Evolutionary conservation across 768 basidiomycete species (phyloP).

Genomic region (Exsudoporus frostii): DNA sequence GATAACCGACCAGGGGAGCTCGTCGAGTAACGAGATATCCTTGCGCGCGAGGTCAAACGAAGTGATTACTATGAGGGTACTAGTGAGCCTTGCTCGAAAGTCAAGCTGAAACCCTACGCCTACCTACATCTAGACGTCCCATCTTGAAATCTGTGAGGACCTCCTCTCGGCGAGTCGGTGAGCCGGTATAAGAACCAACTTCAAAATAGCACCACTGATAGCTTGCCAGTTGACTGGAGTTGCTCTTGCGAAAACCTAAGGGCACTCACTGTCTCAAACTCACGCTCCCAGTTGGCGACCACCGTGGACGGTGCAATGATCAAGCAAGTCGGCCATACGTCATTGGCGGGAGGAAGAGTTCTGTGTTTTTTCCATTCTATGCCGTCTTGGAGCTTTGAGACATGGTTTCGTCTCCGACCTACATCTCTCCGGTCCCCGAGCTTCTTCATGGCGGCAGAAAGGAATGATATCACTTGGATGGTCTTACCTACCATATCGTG

Average conservation of each 20-base stretch:
- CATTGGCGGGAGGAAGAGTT: constrained; percentile 61
- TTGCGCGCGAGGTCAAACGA: constrained; percentile 72
- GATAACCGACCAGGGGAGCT: constrained; percentile 67
- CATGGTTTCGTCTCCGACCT: constrained; percentile 61
- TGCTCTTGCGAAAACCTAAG: not conserved
- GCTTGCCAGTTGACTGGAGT: not conserved
- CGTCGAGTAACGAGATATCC: constrained; percentile 67
- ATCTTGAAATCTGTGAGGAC: constrained; percentile 71
- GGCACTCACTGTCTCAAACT: constrained; percentile 68
- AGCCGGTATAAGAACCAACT: constrained; percentile 66
- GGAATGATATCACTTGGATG: constrained; percentile 85
- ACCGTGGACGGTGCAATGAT: constrained; percentile 87
- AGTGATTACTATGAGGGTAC: constrained; percentile 58
- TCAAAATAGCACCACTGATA: constrained; percentile 93
- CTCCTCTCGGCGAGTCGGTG: constrained; percentile 46
- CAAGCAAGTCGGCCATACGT: constrained; percentile 81
- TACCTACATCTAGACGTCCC: constrained; percentile 83
- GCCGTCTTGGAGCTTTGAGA: constrained; percentile 64
- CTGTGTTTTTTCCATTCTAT: constrained; percentile 50
- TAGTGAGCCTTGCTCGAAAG: not conserved
- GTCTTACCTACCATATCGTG: constrained; percentile 67
- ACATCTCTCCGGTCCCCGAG: constrained; percentile 59
- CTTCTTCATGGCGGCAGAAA: constrained; percentile 92
- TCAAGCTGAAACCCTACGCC: constrained; percentile 25
- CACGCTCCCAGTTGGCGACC: constrained; percentile 85